These are phyloP conservation scores for Bipolaris bicolor DNA, from an alignment of 2,329 filamentous ascomycete species.

Conservation along the genomic window DNA sequence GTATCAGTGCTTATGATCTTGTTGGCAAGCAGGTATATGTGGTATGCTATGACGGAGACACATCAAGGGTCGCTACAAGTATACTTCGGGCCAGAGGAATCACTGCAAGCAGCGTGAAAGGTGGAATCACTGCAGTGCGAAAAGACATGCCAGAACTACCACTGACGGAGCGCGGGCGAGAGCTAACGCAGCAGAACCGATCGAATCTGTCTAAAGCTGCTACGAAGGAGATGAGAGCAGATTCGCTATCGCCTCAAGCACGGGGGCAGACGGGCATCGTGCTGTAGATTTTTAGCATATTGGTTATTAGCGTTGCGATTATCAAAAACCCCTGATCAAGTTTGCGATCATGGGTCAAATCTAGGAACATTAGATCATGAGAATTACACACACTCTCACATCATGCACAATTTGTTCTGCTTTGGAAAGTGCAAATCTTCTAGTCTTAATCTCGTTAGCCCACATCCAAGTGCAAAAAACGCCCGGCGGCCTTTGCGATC, in stretches of 20 bases:
- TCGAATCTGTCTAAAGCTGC: conserved; percentile 1
- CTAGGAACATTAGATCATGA: too few relatives aligned
- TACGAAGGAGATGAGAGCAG: conserved; percentile 5
- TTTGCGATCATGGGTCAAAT: too few relatives aligned
- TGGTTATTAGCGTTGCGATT: too few relatives aligned
- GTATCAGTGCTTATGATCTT: conserved; percentile 27
- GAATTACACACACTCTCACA: too few relatives aligned
- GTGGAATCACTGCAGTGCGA: conserved; percentile 20
- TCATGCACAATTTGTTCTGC: too few relatives aligned
- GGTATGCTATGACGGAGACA: conserved; percentile 28
- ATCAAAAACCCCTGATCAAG: too few relatives aligned
- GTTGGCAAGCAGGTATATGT: conserved; percentile 25
- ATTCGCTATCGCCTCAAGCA: conserved; percentile 10
- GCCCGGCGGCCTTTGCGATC: too few relatives aligned
- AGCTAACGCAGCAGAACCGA: conserved; percentile 13
- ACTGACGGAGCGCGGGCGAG: conserved; percentile 12
- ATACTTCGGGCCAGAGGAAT: conserved; percentile 26
- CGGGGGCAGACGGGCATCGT: conserved; percentile 3
- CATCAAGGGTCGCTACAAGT: conserved; percentile 28
- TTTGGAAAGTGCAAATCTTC: too few relatives aligned
- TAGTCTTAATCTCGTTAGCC: too few relatives aligned
- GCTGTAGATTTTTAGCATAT: background rate
- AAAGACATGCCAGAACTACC: conserved; percentile 20
- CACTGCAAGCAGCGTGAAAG: conserved; percentile 24
- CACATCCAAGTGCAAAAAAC: too few relatives aligned